Percentiles rank a stretch among this genome's conserved stretches.
phyloP scores from a whole-genome alignment of 306 rosid species.

The Cucumis cinereus region DNA sequence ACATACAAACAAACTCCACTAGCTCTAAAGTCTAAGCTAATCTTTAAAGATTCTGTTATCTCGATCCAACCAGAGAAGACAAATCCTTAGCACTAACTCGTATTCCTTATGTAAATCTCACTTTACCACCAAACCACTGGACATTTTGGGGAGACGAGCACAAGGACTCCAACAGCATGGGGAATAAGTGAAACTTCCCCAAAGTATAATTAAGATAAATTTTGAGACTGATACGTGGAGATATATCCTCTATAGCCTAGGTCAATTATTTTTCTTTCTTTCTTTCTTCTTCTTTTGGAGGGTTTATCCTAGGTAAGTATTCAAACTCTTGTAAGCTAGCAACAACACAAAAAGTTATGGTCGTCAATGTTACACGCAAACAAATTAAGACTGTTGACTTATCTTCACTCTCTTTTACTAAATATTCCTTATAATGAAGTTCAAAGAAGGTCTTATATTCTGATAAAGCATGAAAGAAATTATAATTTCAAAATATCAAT shows the following conservation, averaged over 20 bases:
- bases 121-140: neutral
- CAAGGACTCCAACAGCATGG: neutral
- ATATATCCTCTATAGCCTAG: neutral
- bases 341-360: neutral
- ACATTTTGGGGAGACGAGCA: neutral
- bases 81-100: neutral
- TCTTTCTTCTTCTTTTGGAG: neutral
- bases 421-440: neutral
- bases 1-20: neutral
- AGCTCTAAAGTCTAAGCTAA: neutral
- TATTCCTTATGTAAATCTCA: neutral
- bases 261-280: neutral
- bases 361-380: neutral
- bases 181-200: neutral
- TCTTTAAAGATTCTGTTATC: neutral
- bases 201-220: neutral
- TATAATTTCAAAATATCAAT: neutral
- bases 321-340: neutral
- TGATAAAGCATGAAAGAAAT: neutral
- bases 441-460: neutral
- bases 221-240: neutral
- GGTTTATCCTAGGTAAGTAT: neutral
- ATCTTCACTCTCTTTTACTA: neutral
- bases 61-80: neutral
- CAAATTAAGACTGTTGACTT: neutral